Evolutionary conservation across 1,284 basidiomycete species (phyloP).

Genomic region (Microbotryum lychnidis-dioicae): DNA sequence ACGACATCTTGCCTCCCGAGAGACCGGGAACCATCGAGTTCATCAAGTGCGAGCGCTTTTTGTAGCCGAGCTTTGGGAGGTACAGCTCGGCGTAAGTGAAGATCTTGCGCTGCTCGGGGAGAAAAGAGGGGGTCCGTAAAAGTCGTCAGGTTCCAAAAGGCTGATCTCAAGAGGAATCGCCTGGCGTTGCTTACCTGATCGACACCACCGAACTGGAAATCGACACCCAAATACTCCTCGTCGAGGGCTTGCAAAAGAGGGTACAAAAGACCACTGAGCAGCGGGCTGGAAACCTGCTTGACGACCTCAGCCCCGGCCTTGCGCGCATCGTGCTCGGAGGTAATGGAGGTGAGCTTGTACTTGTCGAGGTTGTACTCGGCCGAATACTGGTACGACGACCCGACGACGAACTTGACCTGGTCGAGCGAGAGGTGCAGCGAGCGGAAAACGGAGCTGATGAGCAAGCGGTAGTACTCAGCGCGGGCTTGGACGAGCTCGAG

Average conservation of each 20-base stretch:
- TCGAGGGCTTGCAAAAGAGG: slow-evolving; percentile 94
- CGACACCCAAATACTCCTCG: slow-evolving; percentile 89
- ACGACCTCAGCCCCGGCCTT: slow-evolving; percentile 99
- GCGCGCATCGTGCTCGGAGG: slow-evolving; percentile 92
- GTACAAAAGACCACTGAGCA: slow-evolving; percentile 87
- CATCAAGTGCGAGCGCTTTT: slow-evolving; percentile 95
- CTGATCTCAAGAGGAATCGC: slow-evolving; percentile 2
- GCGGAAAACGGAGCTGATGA: slow-evolving; percentile 74
- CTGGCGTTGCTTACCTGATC: slow-evolving; percentile 64
- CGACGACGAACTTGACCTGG: slow-evolving; percentile 75
- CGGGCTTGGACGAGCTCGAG: slow-evolving; percentile 85
- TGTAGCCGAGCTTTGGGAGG: slow-evolving; percentile 86
- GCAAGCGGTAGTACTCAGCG: slow-evolving; percentile 79
- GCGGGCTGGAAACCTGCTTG: slow-evolving; percentile 88
- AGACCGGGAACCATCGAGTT: slow-evolving; percentile 97
- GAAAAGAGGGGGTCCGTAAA: background rate
- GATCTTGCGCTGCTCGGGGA: slow-evolving; percentile 71
- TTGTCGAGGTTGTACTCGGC: slow-evolving; percentile 91
- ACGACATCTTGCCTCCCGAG: slow-evolving; percentile 94
- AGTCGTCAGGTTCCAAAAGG: slow-evolving; percentile 1
- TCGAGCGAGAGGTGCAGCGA: slow-evolving; percentile 86
- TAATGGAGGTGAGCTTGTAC: slow-evolving; percentile 79
- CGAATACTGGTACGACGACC: slow-evolving; percentile 85
- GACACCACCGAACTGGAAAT: slow-evolving; percentile 97
- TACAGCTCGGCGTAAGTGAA: slow-evolving; percentile 96